phyloP scores from a whole-genome alignment of 805 yeast species.

The Pichia phayaonensis region DNA sequence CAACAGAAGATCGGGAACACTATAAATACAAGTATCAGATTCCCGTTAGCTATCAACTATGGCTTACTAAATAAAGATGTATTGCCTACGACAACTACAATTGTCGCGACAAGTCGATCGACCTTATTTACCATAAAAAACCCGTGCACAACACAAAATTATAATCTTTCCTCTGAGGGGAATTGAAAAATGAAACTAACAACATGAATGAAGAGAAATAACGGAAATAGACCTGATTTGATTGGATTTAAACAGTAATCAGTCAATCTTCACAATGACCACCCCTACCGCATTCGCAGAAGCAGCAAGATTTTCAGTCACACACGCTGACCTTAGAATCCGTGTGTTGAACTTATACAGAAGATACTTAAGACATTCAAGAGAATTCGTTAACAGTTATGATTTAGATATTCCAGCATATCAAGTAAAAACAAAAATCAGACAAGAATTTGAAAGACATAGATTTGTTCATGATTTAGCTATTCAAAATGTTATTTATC shows the following conservation, averaged over 20 bases:
- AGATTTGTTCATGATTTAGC: conserved; percentile 63
- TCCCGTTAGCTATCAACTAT: not conserved
- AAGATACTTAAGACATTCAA: conserved; percentile 54
- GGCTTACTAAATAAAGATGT: not conserved
- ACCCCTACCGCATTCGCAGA: conserved; percentile 80
- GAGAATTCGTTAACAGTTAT: conserved; percentile 47
- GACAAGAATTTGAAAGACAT: conserved; percentile 85
- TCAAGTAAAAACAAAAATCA: conserved; percentile 69
- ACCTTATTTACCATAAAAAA: not conserved
- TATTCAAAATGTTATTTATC: conserved; percentile 58
- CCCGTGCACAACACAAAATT: not conserved
- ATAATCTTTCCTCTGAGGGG: not conserved
- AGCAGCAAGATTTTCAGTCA: conserved; percentile 60
- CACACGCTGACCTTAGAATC: conserved; percentile 51
- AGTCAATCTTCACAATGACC: conserved; percentile 33
- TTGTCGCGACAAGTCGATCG: not conserved
- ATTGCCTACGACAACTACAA: not conserved
- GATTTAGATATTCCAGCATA: conserved; percentile 74
- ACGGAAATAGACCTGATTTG: not conserved
- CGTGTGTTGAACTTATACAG: conserved; percentile 69
- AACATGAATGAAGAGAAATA: not conserved
- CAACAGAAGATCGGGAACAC: not conserved
- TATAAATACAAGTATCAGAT: too few species aligned
- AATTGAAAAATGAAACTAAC: not conserved
- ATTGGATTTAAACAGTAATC: not conserved